Conservation (phyloP, 75 land plant species). For the Chamaecyparis obtusa region DNA sequence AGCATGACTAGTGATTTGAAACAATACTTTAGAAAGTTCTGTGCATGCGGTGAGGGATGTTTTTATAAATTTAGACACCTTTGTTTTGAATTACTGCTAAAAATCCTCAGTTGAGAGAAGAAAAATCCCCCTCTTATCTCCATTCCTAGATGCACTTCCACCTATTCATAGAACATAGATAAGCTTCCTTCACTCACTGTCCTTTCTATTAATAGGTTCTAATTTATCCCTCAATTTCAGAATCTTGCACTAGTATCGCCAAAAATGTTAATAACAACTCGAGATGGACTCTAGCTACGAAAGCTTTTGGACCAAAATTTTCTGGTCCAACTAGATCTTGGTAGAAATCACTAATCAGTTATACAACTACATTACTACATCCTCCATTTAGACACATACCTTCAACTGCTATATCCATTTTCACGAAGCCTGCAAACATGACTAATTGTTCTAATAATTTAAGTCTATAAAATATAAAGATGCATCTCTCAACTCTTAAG, state of each 20-base stretch:
- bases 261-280: constrained; percentile 35
- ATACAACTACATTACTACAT: constrained; percentile 5
- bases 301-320: constrained; percentile 48
- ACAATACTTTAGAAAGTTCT: constrained; percentile 86
- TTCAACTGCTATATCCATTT: constrained; percentile 66
- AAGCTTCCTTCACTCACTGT: not conserved
- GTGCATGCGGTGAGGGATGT: constrained; percentile 62
- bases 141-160: too few species aligned
- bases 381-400: constrained; percentile 38
- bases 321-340: constrained; percentile 32
- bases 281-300: constrained; percentile 35
- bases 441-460: constrained; percentile 31
- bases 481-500: constrained; percentile 17
- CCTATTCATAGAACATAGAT: too few species aligned
- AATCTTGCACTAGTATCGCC: too few species aligned
- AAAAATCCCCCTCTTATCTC: constrained; percentile 34
- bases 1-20: constrained; percentile 75
- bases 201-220: too few species aligned
- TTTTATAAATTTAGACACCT: constrained; percentile 61
- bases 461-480: not conserved
- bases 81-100: constrained; percentile 61
- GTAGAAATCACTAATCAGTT: constrained; percentile 8
- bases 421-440: constrained; percentile 48
- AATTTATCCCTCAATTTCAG: too few species aligned
- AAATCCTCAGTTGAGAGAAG: constrained; percentile 66